Percentiles rank a stretch among this genome's conserved stretches.
These are phyloP conservation scores for Dissophora ornata DNA, from an alignment of 192 early-diverging fungal species.

Conservation along the genomic window DNA sequence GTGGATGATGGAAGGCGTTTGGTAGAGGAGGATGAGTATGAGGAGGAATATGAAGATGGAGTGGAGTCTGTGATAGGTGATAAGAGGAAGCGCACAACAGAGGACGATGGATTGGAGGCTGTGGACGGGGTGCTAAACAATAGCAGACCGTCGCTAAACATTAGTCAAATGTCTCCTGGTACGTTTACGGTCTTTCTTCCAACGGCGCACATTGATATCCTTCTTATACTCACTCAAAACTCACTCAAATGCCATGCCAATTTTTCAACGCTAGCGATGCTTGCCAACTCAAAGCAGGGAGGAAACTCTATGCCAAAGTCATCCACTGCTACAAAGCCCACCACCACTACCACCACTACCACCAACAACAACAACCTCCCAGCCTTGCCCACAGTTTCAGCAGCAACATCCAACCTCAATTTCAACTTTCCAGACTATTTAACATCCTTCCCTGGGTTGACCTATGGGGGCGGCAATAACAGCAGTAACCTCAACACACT, in stretches of 20 bases:
- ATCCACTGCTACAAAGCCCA: neutral
- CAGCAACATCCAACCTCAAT: slow-evolving; percentile 10
- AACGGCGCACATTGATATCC: too few relatives aligned
- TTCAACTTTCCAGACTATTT: slow-evolving; percentile 26
- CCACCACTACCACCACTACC: slow-evolving; percentile 6
- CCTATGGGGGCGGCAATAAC: slow-evolving; percentile 5
- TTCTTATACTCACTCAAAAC: too few relatives aligned
- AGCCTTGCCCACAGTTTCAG: slow-evolving; percentile 18
- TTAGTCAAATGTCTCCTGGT: slow-evolving; percentile 37
- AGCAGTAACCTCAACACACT: neutral
- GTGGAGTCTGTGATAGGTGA: neutral
- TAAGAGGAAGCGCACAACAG: slow-evolving; percentile 25
- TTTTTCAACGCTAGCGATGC: neutral
- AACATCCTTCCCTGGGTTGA: slow-evolving; percentile 11
- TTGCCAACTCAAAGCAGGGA: slow-evolving; percentile 1
- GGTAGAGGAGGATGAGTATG: slow-evolving; percentile 17
- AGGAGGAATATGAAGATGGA: slow-evolving; percentile 26
- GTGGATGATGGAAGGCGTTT: slow-evolving; percentile 7
- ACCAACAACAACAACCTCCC: slow-evolving; percentile 8
- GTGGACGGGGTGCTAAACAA: neutral
- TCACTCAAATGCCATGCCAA: too few relatives aligned
- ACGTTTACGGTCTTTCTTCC: neutral
- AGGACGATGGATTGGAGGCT: neutral
- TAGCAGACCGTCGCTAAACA: slow-evolving; percentile 13
- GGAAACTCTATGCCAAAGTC: neutral